Evolutionary conservation across 2,329 filamentous ascomycete species (phyloP).

Genomic region (Coniochaeta ligniaria): DNA sequence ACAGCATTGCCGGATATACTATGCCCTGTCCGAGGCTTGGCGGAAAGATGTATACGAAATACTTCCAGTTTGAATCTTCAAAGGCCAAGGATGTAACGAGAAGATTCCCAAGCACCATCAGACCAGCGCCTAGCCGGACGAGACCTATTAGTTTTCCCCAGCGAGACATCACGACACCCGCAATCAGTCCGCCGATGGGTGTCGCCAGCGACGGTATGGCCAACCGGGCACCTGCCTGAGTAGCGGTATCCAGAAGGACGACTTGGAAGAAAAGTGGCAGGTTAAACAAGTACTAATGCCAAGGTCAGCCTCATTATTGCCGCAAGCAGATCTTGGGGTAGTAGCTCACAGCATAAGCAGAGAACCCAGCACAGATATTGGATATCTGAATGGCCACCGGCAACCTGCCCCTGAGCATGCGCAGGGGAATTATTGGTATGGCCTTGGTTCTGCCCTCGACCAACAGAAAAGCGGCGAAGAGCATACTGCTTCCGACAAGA

Average conservation of each 20-base stretch:
- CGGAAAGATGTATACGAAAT: constrained; percentile 49
- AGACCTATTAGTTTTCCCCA: constrained; percentile 44
- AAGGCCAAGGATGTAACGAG: constrained; percentile 42
- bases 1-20: constrained; percentile 49
- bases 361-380: constrained; percentile 54
- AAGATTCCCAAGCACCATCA: constrained; percentile 47
- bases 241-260: constrained; percentile 56
- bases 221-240: constrained; percentile 56
- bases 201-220: constrained; percentile 55
- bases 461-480: constrained; percentile 36
- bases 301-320: background rate
- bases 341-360: constrained; percentile 51
- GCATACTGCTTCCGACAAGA: constrained; percentile 32
- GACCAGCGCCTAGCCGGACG: constrained; percentile 39
- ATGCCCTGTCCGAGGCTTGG: constrained; percentile 55
- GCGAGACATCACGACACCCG: constrained; percentile 52
- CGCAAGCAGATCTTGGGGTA: background rate
- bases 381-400: constrained; percentile 48
- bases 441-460: constrained; percentile 42
- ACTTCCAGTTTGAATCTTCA: constrained; percentile 44
- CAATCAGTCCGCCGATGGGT: constrained; percentile 47
- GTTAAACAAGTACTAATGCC: constrained; percentile 54
- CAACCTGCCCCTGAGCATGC: constrained; percentile 48
- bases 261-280: constrained; percentile 65
- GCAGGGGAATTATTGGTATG: constrained; percentile 45